A percentile compares a stretch with the other conserved stretches of the same genome.
Conservation (phyloP, 129 eudicot genomes). For the Flaveria brownii region DNA sequence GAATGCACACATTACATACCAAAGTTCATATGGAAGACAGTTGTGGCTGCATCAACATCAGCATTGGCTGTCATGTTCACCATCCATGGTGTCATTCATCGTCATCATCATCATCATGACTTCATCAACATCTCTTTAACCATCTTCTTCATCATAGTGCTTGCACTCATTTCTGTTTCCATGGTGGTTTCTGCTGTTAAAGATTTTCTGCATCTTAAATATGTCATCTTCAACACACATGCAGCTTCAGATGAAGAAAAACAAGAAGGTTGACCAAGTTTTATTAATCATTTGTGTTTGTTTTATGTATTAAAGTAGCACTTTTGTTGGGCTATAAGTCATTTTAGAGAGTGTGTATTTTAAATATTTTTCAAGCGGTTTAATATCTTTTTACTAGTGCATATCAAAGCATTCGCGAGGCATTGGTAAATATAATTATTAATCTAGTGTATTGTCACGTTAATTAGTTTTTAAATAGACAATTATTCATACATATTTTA, state of each 20-base stretch:
- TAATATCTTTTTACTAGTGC: too few species aligned
- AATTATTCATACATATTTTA: too few species aligned
- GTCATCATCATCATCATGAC: constrained; percentile 10
- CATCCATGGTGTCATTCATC: constrained; percentile 24
- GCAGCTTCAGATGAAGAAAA: constrained; percentile 5
- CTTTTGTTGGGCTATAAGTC: neutral
- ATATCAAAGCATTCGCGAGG: too few species aligned
- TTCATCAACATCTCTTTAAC: constrained; percentile 25
- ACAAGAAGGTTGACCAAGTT: constrained; percentile 30
- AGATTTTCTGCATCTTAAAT: constrained; percentile 19
- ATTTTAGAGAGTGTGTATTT: too few species aligned
- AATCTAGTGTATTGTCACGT: too few species aligned
- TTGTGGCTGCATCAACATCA: constrained; percentile 24
- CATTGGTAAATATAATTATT: too few species aligned
- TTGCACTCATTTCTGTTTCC: constrained; percentile 19
- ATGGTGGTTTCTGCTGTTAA: constrained; percentile 22
- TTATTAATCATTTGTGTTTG: neutral
- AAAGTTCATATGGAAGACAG: constrained; percentile 33
- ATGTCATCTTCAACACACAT: constrained; percentile 18
- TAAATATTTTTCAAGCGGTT: too few species aligned
- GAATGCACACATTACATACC: constrained; percentile 32
- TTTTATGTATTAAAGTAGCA: neutral
- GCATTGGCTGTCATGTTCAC: constrained; percentile 33
- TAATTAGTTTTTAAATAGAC: too few species aligned
- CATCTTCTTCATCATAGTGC: constrained; percentile 21